phyloP scores from a whole-genome alignment of 371 early-diverging fungal genomes.

The Rhizomucor miehei region DNA sequence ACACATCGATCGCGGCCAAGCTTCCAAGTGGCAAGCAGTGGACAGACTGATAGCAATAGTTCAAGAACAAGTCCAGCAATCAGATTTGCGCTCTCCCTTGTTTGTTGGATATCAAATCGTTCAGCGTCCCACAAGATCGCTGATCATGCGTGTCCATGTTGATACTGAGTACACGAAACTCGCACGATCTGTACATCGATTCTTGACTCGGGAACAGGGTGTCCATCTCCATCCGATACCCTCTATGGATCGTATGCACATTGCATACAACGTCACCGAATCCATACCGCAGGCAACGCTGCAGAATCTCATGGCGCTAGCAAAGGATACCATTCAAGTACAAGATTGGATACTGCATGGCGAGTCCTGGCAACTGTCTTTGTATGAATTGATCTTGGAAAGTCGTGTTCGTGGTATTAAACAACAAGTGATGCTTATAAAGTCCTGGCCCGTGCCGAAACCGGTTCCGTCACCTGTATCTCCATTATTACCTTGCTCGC shows the following conservation, averaged over 20 bases:
- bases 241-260: conserved; percentile 7
- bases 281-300: conserved; percentile 2
- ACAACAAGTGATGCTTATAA: conserved; percentile 2
- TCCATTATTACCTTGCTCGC: conserved; percentile 1
- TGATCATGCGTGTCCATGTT: no score
- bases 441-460: not conserved
- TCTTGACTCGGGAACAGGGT: conserved; percentile 5
- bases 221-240: conserved; percentile 2
- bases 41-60: no score
- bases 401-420: conserved; percentile 12
- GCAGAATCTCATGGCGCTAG: conserved; percentile 1
- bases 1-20: not conserved
- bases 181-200: no score
- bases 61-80: no score
- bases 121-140: no score
- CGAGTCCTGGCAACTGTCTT: conserved; percentile 11
- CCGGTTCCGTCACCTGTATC: not conserved
- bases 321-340: conserved; percentile 7
- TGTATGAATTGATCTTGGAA: conserved; percentile 19
- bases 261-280: conserved; percentile 16
- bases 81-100: not conserved
- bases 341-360: conserved; percentile 3
- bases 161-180: no score
- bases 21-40: no score
- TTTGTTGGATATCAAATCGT: not conserved